Conservation (phyloP, 2,329 filamentous ascomycete genomes). For the Microdochium paspali region DNA sequence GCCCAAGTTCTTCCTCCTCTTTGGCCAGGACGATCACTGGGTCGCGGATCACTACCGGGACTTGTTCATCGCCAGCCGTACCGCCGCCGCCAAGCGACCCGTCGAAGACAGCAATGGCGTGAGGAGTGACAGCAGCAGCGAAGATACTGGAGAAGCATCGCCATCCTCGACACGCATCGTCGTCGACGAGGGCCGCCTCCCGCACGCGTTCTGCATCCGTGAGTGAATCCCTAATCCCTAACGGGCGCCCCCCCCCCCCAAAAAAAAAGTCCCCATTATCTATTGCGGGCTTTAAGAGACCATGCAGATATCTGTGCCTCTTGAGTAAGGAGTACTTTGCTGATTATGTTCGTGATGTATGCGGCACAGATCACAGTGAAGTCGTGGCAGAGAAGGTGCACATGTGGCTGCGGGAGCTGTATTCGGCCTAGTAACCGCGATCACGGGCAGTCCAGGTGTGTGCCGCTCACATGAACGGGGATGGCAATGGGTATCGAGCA, state of each 20-base stretch:
- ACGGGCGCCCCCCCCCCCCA: too few species aligned
- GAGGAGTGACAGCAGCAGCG: conserved; percentile 20
- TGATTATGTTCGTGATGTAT: background rate
- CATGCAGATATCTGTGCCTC: background rate
- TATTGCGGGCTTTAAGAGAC: too few species aligned
- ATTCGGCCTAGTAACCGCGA: too few species aligned
- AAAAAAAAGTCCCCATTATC: too few species aligned
- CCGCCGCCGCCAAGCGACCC: background rate
- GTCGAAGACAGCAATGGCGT: background rate
- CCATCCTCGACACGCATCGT: conserved; percentile 28
- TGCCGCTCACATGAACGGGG: too few species aligned
- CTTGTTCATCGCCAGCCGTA: conserved; percentile 34
- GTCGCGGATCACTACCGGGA: conserved; percentile 47
- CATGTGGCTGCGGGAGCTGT: conserved; percentile 44
- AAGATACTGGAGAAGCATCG: conserved; percentile 16
- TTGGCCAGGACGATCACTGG: conserved; percentile 53
- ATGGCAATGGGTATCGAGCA: too few species aligned
- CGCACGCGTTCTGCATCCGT: conserved; percentile 54
- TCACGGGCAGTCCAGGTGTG: too few species aligned
- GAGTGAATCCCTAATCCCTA: conserved; percentile 17
- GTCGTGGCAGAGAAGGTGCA: conserved; percentile 36
- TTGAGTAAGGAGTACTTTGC: background rate
- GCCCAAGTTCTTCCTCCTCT: conserved; percentile 50
- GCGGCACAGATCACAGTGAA: conserved; percentile 32
- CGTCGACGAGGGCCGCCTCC: conserved; percentile 45